A percentile compares a stretch with the other conserved stretches of the same genome.
Conservation (phyloP, 306 rosid genomes). For the Vigna angularis region DNA sequence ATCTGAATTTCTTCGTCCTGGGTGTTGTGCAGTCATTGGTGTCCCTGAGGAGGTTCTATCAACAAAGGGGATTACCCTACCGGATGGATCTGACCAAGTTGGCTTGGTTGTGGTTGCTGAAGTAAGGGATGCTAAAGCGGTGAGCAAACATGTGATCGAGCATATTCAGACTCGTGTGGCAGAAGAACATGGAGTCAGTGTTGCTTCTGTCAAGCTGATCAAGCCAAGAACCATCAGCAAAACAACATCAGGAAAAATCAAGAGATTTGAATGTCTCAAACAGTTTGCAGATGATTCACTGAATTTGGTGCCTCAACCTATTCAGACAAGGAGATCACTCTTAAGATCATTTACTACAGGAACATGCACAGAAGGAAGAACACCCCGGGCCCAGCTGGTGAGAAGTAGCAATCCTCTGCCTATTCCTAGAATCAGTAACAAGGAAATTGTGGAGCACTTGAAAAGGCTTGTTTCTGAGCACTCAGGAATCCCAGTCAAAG, state of each 20-base stretch:
- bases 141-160: constrained; percentile 69
- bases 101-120: constrained; percentile 95
- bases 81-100: constrained; percentile 84
- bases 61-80: constrained; percentile 73
- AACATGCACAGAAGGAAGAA: constrained; percentile 67
- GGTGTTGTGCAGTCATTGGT: constrained; percentile 91
- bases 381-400: constrained; percentile 64
- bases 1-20: constrained; percentile 81
- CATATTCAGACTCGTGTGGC: constrained; percentile 75
- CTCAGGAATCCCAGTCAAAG: constrained; percentile 62
- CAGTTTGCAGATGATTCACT: constrained; percentile 82
- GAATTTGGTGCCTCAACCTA: constrained; percentile 64
- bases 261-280: constrained; percentile 92
- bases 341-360: constrained; percentile 78
- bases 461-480: constrained; percentile 79
- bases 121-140: constrained; percentile 78
- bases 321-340: constrained; percentile 52
- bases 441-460: constrained; percentile 70
- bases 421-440: constrained; percentile 50
- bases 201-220: constrained; percentile 81
- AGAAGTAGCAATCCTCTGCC: constrained; percentile 42
- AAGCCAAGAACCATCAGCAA: constrained; percentile 93
- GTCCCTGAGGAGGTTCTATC: constrained; percentile 79
- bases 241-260: constrained; percentile 94
- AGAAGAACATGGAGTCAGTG: constrained; percentile 86